Conservation (phyloP, 1,284 basidiomycete genomes). For the Cryptococcus sp. region DNA sequence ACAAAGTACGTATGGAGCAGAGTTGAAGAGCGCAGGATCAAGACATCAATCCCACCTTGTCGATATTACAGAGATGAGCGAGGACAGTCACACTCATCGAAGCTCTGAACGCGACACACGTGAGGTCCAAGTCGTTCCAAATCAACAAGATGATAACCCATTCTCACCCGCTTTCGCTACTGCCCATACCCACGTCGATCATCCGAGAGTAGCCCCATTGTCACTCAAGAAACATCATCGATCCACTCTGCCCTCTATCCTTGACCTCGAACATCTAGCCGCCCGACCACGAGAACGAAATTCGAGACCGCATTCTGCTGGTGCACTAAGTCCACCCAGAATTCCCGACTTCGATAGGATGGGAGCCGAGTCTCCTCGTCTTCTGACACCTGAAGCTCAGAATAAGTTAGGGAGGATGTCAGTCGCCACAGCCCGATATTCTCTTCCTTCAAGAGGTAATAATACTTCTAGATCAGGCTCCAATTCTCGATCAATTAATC, state of each 20-base stretch:
- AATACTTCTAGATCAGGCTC: not conserved
- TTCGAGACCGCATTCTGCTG: not conserved
- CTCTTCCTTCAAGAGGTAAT: conserved; percentile 10
- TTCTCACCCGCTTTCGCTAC: not conserved
- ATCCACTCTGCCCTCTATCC: conserved; percentile 17
- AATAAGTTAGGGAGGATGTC: conserved; percentile 33
- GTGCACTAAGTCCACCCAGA: not conserved
- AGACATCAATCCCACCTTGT: not conserved
- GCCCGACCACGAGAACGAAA: not conserved
- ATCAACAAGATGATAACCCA: not conserved
- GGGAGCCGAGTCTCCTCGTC: conserved; percentile 5
- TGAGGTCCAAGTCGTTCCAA: not conserved
- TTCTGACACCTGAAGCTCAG: conserved; percentile 21
- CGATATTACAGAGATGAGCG: not conserved
- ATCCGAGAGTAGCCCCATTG: no score
- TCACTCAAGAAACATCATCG: not conserved
- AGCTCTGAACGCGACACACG: no score
- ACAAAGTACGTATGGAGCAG: not conserved
- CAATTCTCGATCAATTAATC: not conserved
- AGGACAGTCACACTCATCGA: not conserved
- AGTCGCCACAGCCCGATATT: conserved; percentile 29
- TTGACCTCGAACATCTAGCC: conserved; percentile 14
- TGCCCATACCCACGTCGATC: not conserved
- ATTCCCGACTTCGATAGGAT: not conserved
- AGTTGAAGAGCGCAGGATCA: not conserved